Conservation (phyloP, 1,139 yeast genomes). For the Entelexis sorbosivorans region DNA sequence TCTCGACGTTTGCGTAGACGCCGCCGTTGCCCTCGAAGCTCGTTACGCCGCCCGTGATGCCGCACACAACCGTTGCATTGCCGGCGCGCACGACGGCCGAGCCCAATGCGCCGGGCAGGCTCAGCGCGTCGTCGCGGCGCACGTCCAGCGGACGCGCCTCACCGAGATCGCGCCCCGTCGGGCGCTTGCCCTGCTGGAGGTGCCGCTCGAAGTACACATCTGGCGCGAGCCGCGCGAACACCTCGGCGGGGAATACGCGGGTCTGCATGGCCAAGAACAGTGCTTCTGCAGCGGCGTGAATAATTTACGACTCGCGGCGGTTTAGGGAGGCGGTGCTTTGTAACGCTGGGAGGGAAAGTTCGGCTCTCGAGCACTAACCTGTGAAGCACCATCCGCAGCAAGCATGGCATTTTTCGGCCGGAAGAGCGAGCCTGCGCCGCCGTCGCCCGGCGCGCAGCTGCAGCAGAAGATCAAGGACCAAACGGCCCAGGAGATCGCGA, state of each 20-base stretch:
- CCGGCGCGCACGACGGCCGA: slow-evolving; percentile 67
- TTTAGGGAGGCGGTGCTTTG: background rate
- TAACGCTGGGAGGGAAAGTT: background rate
- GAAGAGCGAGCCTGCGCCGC: slow-evolving; percentile 2
- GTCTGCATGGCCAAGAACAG: slow-evolving; percentile 24
- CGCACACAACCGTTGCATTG: slow-evolving; percentile 62
- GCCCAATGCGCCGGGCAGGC: slow-evolving; percentile 38
- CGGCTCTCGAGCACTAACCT: too few relatives aligned
- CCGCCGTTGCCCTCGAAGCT: slow-evolving; percentile 34
- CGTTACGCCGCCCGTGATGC: slow-evolving; percentile 59
- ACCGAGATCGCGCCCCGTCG: slow-evolving; percentile 44
- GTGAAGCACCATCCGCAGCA: too few relatives aligned
- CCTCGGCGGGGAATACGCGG: slow-evolving; percentile 64
- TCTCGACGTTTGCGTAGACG: slow-evolving; percentile 69
- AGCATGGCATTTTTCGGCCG: slow-evolving; percentile 19
- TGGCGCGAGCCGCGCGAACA: slow-evolving; percentile 76
- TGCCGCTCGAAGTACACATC: slow-evolving; percentile 74
- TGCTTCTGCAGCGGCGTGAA: background rate
- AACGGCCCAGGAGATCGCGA: slow-evolving; percentile 72
- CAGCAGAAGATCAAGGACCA: slow-evolving; percentile 42
- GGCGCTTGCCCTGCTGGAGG: slow-evolving; percentile 64
- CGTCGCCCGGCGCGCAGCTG: slow-evolving; percentile 8
- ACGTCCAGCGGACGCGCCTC: slow-evolving; percentile 58
- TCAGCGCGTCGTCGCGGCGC: slow-evolving; percentile 23
- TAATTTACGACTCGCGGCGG: background rate